A percentile compares a stretch with the other conserved stretches of the same genome.
Evolutionary conservation across 2,329 filamentous ascomycete genomes (phyloP).

Genomic region (Teratosphaeria pseudoeucalypti): DNA sequence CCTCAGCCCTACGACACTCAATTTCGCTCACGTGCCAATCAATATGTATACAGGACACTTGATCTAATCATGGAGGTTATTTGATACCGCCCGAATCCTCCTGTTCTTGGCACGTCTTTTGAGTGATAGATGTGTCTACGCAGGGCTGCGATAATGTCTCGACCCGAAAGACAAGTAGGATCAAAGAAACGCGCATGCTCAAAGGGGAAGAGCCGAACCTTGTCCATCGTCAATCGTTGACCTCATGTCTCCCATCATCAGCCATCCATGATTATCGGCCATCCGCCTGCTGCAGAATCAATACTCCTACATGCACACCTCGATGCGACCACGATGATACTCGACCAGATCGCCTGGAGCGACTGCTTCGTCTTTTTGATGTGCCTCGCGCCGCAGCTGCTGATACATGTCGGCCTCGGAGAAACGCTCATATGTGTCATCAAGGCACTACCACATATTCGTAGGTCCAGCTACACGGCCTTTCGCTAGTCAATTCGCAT

Average conservation of each 20-base stretch:
- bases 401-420: constrained; percentile 56
- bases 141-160: too few species aligned
- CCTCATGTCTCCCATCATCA: not conserved
- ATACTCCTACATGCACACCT: not conserved
- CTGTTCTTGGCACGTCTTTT: too few species aligned
- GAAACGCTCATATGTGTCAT: constrained; percentile 48
- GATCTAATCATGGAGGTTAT: too few species aligned
- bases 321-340: constrained; percentile 46
- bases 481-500: too few species aligned
- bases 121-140: too few species aligned
- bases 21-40: not conserved
- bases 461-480: constrained; percentile 37
- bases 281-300: not conserved
- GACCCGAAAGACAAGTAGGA: not conserved
- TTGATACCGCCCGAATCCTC: too few species aligned
- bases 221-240: not conserved
- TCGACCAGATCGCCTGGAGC: constrained; percentile 62
- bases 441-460: constrained; percentile 57
- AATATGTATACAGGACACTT: not conserved
- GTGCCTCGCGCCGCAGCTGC: constrained; percentile 60
- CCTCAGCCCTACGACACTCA: not conserved
- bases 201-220: not conserved
- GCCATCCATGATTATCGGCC: not conserved
- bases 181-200: not conserved
- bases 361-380: constrained; percentile 66